These are phyloP conservation scores for Paralagenidium karlingii DNA, from an alignment of 352 stramenopile genomes.

Conservation along the genomic window DNA sequence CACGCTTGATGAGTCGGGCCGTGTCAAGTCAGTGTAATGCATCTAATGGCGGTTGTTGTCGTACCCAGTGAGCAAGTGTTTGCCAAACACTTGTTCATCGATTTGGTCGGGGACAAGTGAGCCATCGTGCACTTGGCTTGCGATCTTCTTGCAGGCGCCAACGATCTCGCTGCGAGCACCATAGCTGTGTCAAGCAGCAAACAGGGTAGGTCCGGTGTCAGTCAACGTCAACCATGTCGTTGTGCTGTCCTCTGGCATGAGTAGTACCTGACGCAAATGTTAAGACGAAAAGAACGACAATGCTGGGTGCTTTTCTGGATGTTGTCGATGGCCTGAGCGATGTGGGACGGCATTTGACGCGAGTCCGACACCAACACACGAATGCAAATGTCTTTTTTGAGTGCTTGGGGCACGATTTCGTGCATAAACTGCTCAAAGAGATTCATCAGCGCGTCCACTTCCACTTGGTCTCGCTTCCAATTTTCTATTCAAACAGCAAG, in stretches of 20 bases:
- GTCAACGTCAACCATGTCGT: not conserved
- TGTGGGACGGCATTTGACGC: conserved; percentile 50
- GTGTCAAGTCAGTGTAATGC: too few species aligned
- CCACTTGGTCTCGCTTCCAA: conserved; percentile 82
- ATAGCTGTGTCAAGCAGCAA: conserved; percentile 72
- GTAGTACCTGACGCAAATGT: conserved; percentile 68
- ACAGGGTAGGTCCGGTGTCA: conserved; percentile 3
- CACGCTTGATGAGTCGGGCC: not conserved
- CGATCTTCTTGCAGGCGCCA: conserved; percentile 82
- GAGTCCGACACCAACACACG: conserved; percentile 80
- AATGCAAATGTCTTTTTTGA: conserved; percentile 88
- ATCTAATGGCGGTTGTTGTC: not conserved
- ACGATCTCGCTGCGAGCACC: conserved; percentile 93
- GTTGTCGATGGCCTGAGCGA: conserved; percentile 45
- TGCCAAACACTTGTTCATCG: conserved; percentile 59
- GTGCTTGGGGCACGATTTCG: conserved; percentile 81
- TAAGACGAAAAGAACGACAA: conserved; percentile 70
- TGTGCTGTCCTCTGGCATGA: too few species aligned
- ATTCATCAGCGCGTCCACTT: conserved; percentile 88
- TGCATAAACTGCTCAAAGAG: conserved; percentile 94
- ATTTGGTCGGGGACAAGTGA: conserved; percentile 53
- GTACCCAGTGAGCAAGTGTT: conserved; percentile 73
- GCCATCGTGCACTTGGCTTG: conserved; percentile 60
- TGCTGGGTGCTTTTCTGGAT: conserved; percentile 84
- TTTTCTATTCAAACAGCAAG: conserved; percentile 60